phyloP scores from a whole-genome alignment of 129 eudicot species.

The Chrysanthemum lavandulifolium region DNA sequence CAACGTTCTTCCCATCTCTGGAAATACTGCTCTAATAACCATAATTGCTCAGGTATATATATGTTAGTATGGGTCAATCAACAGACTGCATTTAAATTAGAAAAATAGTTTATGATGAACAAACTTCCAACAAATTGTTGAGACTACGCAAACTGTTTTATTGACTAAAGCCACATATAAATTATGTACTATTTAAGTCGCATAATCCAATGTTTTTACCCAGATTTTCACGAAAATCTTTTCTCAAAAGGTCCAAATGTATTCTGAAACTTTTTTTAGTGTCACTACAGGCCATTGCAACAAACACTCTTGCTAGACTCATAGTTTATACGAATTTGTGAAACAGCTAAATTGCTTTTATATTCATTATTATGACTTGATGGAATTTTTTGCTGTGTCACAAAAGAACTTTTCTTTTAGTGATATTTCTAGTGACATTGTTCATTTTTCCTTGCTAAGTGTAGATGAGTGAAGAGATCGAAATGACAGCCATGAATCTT shows the following conservation, averaged over 20 bases:
- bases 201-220: too few species aligned
- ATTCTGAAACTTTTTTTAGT: neutral
- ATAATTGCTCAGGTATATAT: constrained; percentile 30
- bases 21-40: constrained; percentile 26
- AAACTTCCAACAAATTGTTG: too few species aligned
- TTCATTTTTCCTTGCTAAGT: neutral
- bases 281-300: too few species aligned
- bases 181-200: too few species aligned
- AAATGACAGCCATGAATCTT: constrained; percentile 24
- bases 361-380: neutral
- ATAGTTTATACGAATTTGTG: too few species aligned
- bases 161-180: too few species aligned
- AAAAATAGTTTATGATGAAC: neutral
- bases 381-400: neutral
- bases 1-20: constrained; percentile 27
- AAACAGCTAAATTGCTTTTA: neutral
- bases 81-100: neutral
- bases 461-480: constrained; percentile 26
- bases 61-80: neutral
- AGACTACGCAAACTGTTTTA: too few species aligned
- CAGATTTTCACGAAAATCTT: neutral
- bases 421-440: neutral
- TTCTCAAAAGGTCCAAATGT: neutral
- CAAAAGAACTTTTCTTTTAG: neutral
- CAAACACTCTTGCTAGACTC: too few species aligned